Evolutionary conservation across 306 rosid genomes (phyloP).

Genomic region (Styphnolobium japonicum): DNA sequence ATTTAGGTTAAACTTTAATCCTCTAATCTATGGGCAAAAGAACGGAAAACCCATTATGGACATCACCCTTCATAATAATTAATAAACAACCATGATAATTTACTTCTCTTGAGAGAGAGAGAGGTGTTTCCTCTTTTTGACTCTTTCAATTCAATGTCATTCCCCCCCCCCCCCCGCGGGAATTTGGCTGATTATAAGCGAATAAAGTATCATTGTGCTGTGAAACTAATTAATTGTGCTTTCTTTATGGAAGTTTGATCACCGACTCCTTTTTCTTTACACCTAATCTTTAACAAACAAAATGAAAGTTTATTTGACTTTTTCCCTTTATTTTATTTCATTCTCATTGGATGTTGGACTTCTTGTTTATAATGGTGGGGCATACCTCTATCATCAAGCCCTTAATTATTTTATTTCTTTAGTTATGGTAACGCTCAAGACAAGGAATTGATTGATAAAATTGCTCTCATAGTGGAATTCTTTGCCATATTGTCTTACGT

Average conservation of each 20-base stretch:
- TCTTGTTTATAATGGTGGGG: conserved; percentile 20
- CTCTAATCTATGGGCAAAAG: conserved; percentile 6
- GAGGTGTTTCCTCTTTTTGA: conserved; percentile 18
- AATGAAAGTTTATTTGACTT: conserved; percentile 30
- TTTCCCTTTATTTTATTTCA: background rate
- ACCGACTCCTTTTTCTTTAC: conserved; percentile 50
- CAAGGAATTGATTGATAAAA: conserved; percentile 19
- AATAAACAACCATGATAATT: conserved; percentile 23
- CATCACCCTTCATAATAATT: conserved; percentile 15
- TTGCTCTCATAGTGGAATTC: conserved; percentile 10
- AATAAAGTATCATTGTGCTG: conserved; percentile 16
- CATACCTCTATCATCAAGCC: conserved; percentile 10
- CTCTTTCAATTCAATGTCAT: conserved; percentile 24
- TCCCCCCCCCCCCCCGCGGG: conserved; percentile 15
- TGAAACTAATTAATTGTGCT: background rate
- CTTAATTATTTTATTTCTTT: conserved; percentile 16
- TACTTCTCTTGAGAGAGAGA: conserved; percentile 10
- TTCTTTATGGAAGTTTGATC: conserved; percentile 41
- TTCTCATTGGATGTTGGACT: conserved; percentile 26
- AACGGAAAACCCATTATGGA: background rate
- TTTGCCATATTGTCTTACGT: conserved; percentile 4
- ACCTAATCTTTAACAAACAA: conserved; percentile 49
- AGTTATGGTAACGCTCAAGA: conserved; percentile 29
- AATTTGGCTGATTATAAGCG: conserved; percentile 27
- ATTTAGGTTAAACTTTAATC: conserved; percentile 19